phyloP scores from a whole-genome alignment of 805 yeast species.

The Tetrapisispora phaffii region DNA sequence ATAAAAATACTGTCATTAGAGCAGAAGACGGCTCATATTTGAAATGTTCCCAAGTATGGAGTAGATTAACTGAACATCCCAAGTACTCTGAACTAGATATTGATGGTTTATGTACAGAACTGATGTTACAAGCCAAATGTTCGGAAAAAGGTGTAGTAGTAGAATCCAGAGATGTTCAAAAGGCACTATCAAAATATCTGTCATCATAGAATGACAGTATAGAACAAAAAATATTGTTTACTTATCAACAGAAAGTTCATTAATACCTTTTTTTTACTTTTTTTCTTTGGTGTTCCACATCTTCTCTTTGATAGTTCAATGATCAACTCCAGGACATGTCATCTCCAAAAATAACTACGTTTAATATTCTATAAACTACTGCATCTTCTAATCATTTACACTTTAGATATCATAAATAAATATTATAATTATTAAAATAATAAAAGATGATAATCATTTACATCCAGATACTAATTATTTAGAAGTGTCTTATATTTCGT shows the following conservation, averaged over 20 bases:
- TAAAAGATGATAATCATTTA: too few species aligned
- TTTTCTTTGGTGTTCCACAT: too few species aligned
- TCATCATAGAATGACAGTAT: too few species aligned
- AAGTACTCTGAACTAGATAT: slow-evolving; percentile 87
- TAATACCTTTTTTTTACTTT: too few species aligned
- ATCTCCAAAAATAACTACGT: neutral
- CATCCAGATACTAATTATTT: too few species aligned
- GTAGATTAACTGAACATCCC: slow-evolving; percentile 88
- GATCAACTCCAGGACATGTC: neutral
- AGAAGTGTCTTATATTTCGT: too few species aligned
- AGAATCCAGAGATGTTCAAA: slow-evolving; percentile 67
- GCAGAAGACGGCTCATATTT: neutral
- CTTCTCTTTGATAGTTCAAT: too few species aligned
- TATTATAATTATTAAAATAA: too few species aligned
- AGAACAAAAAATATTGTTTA: too few species aligned
- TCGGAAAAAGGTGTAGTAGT: slow-evolving; percentile 88
- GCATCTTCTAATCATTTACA: neutral
- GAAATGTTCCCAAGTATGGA: slow-evolving; percentile 90
- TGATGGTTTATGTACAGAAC: slow-evolving; percentile 83
- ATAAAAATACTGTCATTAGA: neutral
- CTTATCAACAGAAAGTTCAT: too few species aligned
- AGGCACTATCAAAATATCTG: slow-evolving; percentile 28
- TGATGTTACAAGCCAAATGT: slow-evolving; percentile 89
- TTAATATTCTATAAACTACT: neutral
- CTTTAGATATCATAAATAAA: too few species aligned